These are phyloP conservation scores for Entomophthora muscae DNA, from an alignment of 371 early-diverging fungal genomes.

Conservation along the genomic window DNA sequence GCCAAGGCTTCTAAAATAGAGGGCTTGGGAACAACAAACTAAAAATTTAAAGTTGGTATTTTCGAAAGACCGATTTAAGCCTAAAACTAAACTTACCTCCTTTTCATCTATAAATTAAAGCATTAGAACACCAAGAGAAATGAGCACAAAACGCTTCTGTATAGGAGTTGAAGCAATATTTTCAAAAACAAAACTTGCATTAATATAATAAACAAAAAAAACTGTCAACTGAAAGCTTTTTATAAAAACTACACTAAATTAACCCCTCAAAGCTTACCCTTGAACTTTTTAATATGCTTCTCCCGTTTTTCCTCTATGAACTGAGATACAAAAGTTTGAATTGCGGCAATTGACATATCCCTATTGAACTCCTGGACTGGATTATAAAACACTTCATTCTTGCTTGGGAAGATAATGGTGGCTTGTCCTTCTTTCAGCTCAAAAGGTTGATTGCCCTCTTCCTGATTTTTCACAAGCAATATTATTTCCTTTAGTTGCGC, in stretches of 20 bases:
- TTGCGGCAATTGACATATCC: slow-evolving; percentile 82
- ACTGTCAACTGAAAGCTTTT: no score
- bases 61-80: no score
- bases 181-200: no score
- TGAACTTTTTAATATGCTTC: slow-evolving; percentile 15
- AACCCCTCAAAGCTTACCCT: no score
- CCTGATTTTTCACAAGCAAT: no score
- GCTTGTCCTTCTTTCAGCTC: slow-evolving; percentile 60
- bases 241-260: no score
- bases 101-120: background rate
- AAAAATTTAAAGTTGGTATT: background rate
- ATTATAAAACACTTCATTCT: slow-evolving; percentile 96
- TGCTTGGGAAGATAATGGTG: slow-evolving; percentile 74
- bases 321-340: slow-evolving; percentile 60
- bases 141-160: no score
- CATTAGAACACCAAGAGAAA: no score
- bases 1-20: slow-evolving; percentile 93
- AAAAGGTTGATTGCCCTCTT: no score
- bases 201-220: no score
- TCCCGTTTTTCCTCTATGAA: slow-evolving; percentile 27
- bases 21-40: slow-evolving; percentile 22
- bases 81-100: background rate
- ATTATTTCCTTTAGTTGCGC: no score
- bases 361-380: slow-evolving; percentile 93
- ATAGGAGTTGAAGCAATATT: no score